These are phyloP conservation scores for Phytophthora pistaciae DNA, from an alignment of 352 stramenopile species.

Conservation along the genomic window DNA sequence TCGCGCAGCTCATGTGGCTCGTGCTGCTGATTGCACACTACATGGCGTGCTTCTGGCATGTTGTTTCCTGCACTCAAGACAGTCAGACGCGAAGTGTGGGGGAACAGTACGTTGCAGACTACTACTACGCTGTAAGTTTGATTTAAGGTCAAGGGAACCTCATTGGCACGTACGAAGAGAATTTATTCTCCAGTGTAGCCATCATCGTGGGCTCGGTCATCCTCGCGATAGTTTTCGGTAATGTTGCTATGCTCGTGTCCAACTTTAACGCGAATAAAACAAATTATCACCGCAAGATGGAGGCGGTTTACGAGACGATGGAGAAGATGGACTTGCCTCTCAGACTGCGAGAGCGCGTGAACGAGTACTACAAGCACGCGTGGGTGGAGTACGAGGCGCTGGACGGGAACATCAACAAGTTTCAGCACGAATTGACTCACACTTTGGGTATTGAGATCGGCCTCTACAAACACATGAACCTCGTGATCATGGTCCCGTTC, in stretches of 20 bases:
- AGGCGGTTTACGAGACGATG: conserved; percentile 58
- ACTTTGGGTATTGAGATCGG: conserved; percentile 52
- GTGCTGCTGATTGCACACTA: background rate
- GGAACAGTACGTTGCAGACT: conserved; percentile 40
- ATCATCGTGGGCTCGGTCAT: conserved; percentile 54
- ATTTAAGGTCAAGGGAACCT: conserved; percentile 56
- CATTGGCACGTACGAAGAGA: conserved; percentile 21
- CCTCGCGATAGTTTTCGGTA: conserved; percentile 59
- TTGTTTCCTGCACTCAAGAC: conserved; percentile 6
- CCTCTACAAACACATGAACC: conserved; percentile 44
- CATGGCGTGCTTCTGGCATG: conserved; percentile 31
- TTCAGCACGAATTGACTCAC: conserved; percentile 44
- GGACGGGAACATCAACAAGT: conserved; percentile 39
- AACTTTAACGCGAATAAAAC: conserved; percentile 56
- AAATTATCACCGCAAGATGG: conserved; percentile 68
- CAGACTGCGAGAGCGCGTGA: conserved; percentile 41
- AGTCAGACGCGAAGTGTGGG: background rate
- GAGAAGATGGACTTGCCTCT: conserved; percentile 44
- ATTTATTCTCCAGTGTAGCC: conserved; percentile 37
- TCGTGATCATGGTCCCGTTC: conserved; percentile 45
- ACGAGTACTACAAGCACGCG: conserved; percentile 51
- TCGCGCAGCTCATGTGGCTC: background rate
- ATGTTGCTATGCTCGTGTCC: conserved; percentile 58
- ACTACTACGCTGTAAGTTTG: conserved; percentile 38
- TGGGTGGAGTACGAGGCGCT: conserved; percentile 52